A percentile compares a stretch with the other conserved stretches of the same genome.
Evolutionary conservation across 805 yeast species (phyloP).

Genomic region (Ogataea dorogensis): DNA sequence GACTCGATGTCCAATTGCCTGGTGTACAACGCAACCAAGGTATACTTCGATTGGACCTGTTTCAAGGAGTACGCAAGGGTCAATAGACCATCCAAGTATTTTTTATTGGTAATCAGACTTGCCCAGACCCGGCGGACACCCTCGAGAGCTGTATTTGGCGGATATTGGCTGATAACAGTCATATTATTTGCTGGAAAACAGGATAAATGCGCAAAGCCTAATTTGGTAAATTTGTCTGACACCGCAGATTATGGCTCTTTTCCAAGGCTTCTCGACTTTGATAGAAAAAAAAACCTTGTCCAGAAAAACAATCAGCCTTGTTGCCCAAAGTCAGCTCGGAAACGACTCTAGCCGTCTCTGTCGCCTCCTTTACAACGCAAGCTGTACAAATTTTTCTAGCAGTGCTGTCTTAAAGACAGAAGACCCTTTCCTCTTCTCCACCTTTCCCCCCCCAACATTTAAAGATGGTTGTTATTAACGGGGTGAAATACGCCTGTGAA

Average conservation of each 20-base stretch:
- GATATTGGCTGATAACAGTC: slow-evolving; percentile 15
- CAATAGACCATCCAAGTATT: slow-evolving; percentile 50
- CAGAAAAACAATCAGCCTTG: slow-evolving; percentile 1
- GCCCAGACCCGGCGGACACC: slow-evolving; percentile 45
- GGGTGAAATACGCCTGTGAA: slow-evolving; percentile 94
- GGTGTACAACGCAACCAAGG: slow-evolving; percentile 54
- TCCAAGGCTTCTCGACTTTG: slow-evolving; percentile 4
- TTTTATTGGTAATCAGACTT: slow-evolving; percentile 51
- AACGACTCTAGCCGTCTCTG: slow-evolving; percentile 1
- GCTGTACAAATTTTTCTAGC: too few relatives aligned
- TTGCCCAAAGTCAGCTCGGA: background rate
- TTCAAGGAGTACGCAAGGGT: slow-evolving; percentile 49
- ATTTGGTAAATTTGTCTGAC: too few relatives aligned
- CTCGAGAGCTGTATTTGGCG: slow-evolving; percentile 21
- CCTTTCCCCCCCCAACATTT: too few relatives aligned
- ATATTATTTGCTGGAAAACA: slow-evolving; percentile 2
- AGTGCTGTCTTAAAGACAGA: slow-evolving; percentile 5
- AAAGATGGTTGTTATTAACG: slow-evolving; percentile 83
- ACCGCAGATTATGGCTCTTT: too few relatives aligned
- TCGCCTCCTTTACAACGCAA: too few relatives aligned
- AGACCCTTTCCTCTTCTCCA: too few relatives aligned
- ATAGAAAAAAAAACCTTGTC: slow-evolving; percentile 4
- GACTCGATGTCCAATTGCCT: slow-evolving; percentile 42
- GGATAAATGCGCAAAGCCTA: too few relatives aligned
- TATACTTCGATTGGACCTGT: slow-evolving; percentile 44